Evolutionary conservation across 1,284 basidiomycete species (phyloP), one percentile per base, ranked within the genome.

Genomic region (Ustilago curta): DNA sequence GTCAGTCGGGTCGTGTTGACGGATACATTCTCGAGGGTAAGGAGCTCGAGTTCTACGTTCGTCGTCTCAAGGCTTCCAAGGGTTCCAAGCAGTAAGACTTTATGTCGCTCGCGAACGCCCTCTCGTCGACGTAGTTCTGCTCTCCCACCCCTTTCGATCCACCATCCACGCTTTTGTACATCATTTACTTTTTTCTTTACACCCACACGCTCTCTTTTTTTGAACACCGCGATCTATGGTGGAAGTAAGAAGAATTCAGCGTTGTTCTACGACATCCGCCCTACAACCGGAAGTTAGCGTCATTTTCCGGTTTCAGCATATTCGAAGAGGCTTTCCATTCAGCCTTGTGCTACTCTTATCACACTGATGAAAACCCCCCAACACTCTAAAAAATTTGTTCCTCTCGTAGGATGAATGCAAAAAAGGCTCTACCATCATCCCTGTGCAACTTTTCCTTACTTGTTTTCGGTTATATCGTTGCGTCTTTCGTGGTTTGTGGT

Each of bases 21-120:
- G 83, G 83, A 43, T 84, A 84, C 82, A 83, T 84, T 47, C 79
- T 84, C 35, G 83, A 84, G 78, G 83, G 83, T 45, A 59, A 70
- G 65, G 83, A 84, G 79, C 81, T 84, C 52, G 83, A 84, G 67
- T 80, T 81, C 79, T 83, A 83, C 81, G 71, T 80, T 56, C 78
- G 81, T 69, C 80, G 79, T 59, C 77, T 83, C 49, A 77, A 75
- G 59, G 64, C 76, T 49, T 66, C 73, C 76, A 80, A 80, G 78
- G 71, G 71, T 50, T 64, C 61, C 67, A 80, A 80, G 78, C 64
- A 79, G 61, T 64, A 76, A 79, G n/a, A n/a, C n/a, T n/a, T n/a
- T n/a, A n/a, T n/a, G n/a, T n/a, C n/a, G n/a, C n/a, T n/a, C n/a
- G n/a, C n/a, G n/a, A n/a, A n/a, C n/a, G n/a, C n/a, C n/a, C n/a